Evolutionary conservation across 495 filamentous ascomycete species (phyloP).

Genomic region (Trichoderma asperelloides): DNA sequence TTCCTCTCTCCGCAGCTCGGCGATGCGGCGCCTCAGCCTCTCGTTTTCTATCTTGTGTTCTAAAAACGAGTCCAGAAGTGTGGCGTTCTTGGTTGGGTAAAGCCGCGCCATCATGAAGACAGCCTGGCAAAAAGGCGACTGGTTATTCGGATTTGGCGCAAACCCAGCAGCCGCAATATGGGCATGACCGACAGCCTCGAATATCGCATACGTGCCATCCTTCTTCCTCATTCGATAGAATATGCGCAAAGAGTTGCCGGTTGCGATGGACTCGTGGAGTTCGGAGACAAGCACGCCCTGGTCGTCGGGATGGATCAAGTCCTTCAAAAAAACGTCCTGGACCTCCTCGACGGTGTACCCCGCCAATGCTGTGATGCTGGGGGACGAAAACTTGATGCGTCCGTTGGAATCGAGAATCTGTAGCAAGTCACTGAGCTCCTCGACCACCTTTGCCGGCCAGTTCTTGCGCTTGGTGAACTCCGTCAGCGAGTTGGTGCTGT

Average conservation of each 20-base stretch:
- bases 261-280: constrained; percentile 86
- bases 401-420: constrained; percentile 82
- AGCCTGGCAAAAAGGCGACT: constrained; percentile 66
- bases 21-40: constrained; percentile 71
- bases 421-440: constrained; percentile 82
- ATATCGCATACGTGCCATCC: constrained; percentile 65
- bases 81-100: constrained; percentile 80
- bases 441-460: constrained; percentile 82
- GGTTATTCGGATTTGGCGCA: constrained; percentile 52
- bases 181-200: constrained; percentile 87
- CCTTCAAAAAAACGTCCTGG: constrained; percentile 60
- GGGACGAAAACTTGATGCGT: constrained; percentile 73
- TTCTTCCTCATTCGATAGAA: constrained; percentile 82
- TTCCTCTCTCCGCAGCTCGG: constrained; percentile 78
- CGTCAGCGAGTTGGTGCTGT: constrained; percentile 55
- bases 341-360: constrained; percentile 65
- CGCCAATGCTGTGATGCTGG: constrained; percentile 67
- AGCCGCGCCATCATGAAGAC: constrained; percentile 92
- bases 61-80: constrained; percentile 81
- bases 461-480: constrained; percentile 78
- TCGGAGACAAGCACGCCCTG: constrained; percentile 75
- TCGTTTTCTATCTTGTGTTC: constrained; percentile 99
- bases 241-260: constrained; percentile 66
- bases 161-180: constrained; percentile 68
- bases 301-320: constrained; percentile 86